Evolutionary conservation across 768 basidiomycete species (phyloP).

Genomic region (Pisolithus tinctorius): DNA sequence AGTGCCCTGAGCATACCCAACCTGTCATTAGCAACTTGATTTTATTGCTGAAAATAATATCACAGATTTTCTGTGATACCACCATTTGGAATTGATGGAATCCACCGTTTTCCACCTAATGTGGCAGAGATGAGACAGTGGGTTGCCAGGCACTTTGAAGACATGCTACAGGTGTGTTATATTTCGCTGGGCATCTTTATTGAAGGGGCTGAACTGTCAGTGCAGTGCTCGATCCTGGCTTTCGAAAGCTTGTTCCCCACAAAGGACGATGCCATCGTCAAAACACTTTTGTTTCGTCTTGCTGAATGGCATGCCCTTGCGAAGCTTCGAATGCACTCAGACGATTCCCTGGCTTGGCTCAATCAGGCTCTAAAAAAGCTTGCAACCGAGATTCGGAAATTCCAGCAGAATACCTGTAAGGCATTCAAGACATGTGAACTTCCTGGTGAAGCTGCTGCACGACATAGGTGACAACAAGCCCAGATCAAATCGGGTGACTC

Average conservation of each 20-base stretch:
- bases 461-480: background rate
- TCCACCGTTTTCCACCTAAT: constrained; percentile 30
- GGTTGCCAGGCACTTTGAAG: constrained; percentile 36
- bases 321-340: too few species aligned
- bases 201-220: background rate
- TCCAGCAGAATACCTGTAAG: too few species aligned
- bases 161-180: constrained; percentile 35
- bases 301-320: too few species aligned
- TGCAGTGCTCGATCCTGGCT: too few species aligned
- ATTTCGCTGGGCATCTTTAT: background rate
- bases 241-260: too few species aligned
- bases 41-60: background rate
- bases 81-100: constrained; percentile 23
- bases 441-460: background rate
- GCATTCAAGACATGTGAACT: background rate
- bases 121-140: constrained; percentile 30
- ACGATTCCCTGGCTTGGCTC: too few species aligned
- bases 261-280: too few species aligned
- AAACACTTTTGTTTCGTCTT: too few species aligned
- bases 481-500: background rate
- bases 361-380: too few species aligned
- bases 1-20: too few species aligned
- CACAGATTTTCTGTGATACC: constrained; percentile 7
- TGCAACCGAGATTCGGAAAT: too few species aligned
- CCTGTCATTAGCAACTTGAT: background rate